Evolutionary conservation across 257 asterid genomes (phyloP).

Genomic region (Schizonepeta tenuifolia): DNA sequence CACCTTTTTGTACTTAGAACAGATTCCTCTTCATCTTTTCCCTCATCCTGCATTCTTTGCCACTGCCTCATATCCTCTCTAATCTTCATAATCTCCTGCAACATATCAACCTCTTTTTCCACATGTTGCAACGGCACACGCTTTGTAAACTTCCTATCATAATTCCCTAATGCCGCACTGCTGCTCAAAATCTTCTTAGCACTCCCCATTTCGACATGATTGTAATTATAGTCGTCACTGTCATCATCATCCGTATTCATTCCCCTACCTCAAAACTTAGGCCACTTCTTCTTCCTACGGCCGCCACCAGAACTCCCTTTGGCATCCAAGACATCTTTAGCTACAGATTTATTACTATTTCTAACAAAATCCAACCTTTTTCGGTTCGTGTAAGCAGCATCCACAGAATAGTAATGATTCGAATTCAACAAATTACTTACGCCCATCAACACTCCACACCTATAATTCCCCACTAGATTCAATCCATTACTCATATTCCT

Average conservation of each 20-base stretch:
- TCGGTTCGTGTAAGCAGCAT: conserved; percentile 30
- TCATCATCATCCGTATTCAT: conserved; percentile 53
- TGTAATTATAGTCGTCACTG: conserved; percentile 39
- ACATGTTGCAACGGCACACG: conserved; percentile 63
- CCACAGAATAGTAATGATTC: conserved; percentile 54
- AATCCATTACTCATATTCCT: conserved; percentile 30
- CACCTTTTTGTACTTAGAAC: conserved; percentile 76
- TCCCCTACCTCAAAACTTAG: conserved; percentile 51
- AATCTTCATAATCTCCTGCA: conserved; percentile 62
- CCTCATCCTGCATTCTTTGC: conserved; percentile 49
- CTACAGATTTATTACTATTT: conserved; percentile 40
- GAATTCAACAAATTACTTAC: conserved; percentile 30
- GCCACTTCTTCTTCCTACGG: conserved; percentile 47
- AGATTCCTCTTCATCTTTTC: conserved; percentile 53
- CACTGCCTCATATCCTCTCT: conserved; percentile 62
- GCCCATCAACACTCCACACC: conserved; percentile 37
- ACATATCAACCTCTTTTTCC: conserved; percentile 72
- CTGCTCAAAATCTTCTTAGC: conserved; percentile 46
- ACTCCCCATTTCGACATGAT: conserved; percentile 38
- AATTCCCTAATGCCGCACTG: conserved; percentile 79
- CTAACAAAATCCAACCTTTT: conserved; percentile 40
- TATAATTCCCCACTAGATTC: conserved; percentile 26
- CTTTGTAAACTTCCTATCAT: conserved; percentile 64
- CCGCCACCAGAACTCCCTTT: conserved; percentile 35
- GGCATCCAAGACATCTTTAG: conserved; percentile 35